phyloP scores from a whole-genome alignment of 495 filamentous ascomycete genomes.

The Neurospora sp. region DNA sequence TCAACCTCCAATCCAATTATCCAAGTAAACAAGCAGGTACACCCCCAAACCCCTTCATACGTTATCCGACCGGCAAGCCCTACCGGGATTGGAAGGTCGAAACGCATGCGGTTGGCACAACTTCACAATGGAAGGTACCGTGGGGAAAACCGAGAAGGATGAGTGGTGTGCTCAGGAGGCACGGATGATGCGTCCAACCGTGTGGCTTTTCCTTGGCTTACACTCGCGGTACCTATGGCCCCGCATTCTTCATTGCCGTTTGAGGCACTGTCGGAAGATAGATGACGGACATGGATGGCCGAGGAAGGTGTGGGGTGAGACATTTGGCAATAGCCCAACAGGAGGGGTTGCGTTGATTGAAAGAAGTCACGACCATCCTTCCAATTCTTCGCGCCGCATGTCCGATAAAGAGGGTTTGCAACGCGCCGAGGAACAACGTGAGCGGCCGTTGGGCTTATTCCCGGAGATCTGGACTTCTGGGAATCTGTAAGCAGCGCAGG shows the following conservation, averaged over 20 bases:
- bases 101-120: neutral
- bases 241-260: neutral
- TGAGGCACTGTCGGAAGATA: neutral
- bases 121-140: neutral
- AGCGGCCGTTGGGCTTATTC: neutral
- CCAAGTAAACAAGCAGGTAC: neutral
- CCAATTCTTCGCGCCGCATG: neutral
- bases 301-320: neutral
- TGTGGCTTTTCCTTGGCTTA: neutral
- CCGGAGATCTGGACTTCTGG: neutral
- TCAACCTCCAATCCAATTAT: neutral
- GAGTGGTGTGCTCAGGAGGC: neutral
- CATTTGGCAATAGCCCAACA: neutral
- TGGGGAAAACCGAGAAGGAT: neutral
- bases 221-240: neutral
- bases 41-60: neutral
- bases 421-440: neutral
- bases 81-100: neutral
- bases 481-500: neutral
- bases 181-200: neutral
- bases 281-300: neutral
- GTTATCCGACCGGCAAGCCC: neutral
- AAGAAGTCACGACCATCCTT: neutral
- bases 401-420: neutral
- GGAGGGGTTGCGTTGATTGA: neutral